Percentiles rank a stretch among this genome's conserved stretches.
Evolutionary conservation across 73 alveolate species (phyloP).

Genomic region (Paramecium pentaurelia): DNA sequence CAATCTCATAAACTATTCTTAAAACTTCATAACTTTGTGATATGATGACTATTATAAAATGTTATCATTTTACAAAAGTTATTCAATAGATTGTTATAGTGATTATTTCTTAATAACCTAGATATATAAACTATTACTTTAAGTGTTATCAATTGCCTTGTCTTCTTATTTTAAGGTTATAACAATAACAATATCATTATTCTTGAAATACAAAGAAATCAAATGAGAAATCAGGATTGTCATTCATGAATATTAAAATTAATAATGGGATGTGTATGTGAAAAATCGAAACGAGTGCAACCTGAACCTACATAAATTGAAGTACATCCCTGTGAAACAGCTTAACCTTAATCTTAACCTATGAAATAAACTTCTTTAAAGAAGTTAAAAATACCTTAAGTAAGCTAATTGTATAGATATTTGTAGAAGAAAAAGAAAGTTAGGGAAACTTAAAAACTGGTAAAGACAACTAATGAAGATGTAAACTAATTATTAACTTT

Average conservation of each 20-base stretch:
- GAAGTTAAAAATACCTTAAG: background rate
- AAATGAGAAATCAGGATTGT: background rate
- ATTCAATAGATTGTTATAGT: no score
- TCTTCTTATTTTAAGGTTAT: conserved; percentile 59
- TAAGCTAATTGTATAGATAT: background rate
- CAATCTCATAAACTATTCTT: no score
- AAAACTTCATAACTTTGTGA: no score
- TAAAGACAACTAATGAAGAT: background rate
- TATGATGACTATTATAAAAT: no score
- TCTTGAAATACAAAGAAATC: conserved; percentile 55
- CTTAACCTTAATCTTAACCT: background rate
- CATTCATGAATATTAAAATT: background rate
- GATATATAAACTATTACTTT: background rate
- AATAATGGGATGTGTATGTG: conserved; percentile 3
- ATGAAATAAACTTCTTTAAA: background rate
- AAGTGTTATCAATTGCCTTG: conserved; percentile 52
- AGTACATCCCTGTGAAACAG: background rate
- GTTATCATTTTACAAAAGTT: no score
- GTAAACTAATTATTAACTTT: background rate
- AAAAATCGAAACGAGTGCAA: background rate
- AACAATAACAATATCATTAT: no score
- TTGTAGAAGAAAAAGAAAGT: background rate
- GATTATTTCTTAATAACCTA: no score
- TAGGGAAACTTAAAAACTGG: background rate
- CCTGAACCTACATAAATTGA: background rate